A percentile compares a stretch with the other conserved stretches of the same genome.
Evolutionary conservation across 2,329 filamentous ascomycete genomes (phyloP).

Genomic region (Fusarium sp.): DNA sequence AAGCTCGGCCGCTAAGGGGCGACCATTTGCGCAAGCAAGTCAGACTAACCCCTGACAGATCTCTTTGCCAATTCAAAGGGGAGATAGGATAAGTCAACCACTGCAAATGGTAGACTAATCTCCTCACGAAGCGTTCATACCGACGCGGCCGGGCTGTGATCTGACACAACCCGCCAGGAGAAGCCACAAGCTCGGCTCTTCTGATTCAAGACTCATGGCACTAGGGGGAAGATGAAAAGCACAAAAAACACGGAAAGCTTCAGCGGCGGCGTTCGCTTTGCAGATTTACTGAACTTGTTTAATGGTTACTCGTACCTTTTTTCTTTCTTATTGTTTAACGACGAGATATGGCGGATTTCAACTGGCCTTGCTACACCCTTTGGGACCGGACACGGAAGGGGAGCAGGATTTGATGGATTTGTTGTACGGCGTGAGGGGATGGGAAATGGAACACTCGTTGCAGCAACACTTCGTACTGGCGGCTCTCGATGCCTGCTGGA

Average conservation of each 20-base stretch:
- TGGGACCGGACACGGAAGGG: slow-evolving; percentile 34
- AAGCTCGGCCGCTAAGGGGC: slow-evolving; percentile 39
- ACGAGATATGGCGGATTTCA: slow-evolving; percentile 30
- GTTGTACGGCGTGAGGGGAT: slow-evolving; percentile 26
- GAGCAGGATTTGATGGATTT: slow-evolving; percentile 20
- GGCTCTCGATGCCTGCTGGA: slow-evolving; percentile 11
- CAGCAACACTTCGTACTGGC: slow-evolving; percentile 7
- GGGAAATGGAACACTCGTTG: slow-evolving; percentile 32
- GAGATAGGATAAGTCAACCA: slow-evolving; percentile 45
- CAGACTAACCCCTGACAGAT: slow-evolving; percentile 51
- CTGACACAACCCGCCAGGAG: background rate
- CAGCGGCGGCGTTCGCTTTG: slow-evolving; percentile 38
- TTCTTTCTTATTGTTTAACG: slow-evolving; percentile 25
- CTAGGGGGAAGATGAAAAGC: slow-evolving; percentile 22
- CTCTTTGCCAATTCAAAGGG: slow-evolving; percentile 54
- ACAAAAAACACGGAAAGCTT: slow-evolving; percentile 30
- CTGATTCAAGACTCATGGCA: background rate
- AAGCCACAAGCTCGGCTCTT: background rate
- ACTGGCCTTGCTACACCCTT: slow-evolving; percentile 34
- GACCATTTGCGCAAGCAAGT: slow-evolving; percentile 32
- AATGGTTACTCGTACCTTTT: slow-evolving; percentile 34
- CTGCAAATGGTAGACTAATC: background rate
- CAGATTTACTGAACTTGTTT: slow-evolving; percentile 40
- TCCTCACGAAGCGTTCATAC: background rate
- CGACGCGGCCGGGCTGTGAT: background rate